Base-by-base conservation (phyloP, 164 flowering plant genomes). In the Stephania cephalantha region DNA sequence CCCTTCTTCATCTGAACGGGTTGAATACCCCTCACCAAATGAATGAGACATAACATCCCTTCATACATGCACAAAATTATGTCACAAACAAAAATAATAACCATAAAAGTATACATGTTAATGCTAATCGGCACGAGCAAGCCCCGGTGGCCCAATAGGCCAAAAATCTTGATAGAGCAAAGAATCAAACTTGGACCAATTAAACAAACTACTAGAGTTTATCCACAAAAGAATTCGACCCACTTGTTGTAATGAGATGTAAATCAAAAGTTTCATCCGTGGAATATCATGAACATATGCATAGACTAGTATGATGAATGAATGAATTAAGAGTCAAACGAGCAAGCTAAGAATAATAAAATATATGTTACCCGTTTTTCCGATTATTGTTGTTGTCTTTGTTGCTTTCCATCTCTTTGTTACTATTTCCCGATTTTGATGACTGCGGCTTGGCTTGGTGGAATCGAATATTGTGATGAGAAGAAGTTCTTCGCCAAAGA, bases 1-100 rank as follows among this genome's bases (percentile, higher is more conserved):
- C 5, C 99, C 99, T 82, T 95, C 99, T 71, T 95, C 99, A 45
- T 91, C 93, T 0, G 86, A 87, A 79, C 99, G 83, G 17, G 98
- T 90, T 0, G 94, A 74, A 72, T 95, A 95, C 29, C 87, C 98
- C 25, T 87, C 92, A 10, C 97, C 97, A 77, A 90, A 90, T 8
- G 97, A 88, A 61, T 87, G 77, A 25, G 88, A 79, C 95, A 91
- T 91, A 79, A 79, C 83, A 44, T 90, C 94, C 84, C 92, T 84
- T 17, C 48, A 69, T 35, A 35, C 46, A 11, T 17, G 2, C 9
- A 53, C 12, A 29, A 8, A 8, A 72, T 2, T 20, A 72, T 29
- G 42, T 9, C 22, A 35, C 7, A 69, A 6, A 35, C 13, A 11
- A 30, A 25, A 68, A 31, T 69, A 31, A 35, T 13, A 11, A 31